Evolutionary conservation across 768 basidiomycete genomes (phyloP).

Genomic region (Boletellus ananas): DNA sequence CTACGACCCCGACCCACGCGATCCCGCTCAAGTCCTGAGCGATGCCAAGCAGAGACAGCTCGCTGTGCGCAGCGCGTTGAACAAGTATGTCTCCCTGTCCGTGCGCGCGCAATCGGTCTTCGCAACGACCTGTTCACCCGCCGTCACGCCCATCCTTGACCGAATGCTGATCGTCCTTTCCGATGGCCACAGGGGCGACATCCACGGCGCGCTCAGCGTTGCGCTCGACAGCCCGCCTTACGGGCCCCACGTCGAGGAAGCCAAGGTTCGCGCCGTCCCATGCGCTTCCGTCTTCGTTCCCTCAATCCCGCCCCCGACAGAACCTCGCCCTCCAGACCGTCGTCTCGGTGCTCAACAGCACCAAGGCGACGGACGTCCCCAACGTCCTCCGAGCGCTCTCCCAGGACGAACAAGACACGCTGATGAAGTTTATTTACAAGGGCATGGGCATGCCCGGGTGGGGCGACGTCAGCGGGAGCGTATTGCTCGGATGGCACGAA

Average conservation of each 20-base stretch:
- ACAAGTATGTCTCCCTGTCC: slow-evolving; percentile 50
- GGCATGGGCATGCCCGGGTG: slow-evolving; percentile 74
- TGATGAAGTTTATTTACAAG: slow-evolving; percentile 99
- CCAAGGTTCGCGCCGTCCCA: slow-evolving; percentile 56
- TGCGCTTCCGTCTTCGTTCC: slow-evolving; percentile 6
- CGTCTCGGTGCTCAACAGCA: slow-evolving; percentile 89
- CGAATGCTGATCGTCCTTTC: background rate
- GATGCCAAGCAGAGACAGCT: slow-evolving; percentile 75
- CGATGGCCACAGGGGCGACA: slow-evolving; percentile 60
- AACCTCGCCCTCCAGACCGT: slow-evolving; percentile 74
- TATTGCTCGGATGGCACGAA: slow-evolving; percentile 85
- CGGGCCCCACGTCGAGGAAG: slow-evolving; percentile 81
- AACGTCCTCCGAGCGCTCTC: slow-evolving; percentile 68
- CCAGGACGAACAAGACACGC: slow-evolving; percentile 75
- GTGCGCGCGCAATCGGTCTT: background rate
- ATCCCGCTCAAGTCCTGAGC: slow-evolving; percentile 64
- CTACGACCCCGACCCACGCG: slow-evolving; percentile 80
- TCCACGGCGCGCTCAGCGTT: slow-evolving; percentile 61
- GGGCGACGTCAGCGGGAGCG: slow-evolving; percentile 62
- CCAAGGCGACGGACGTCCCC: slow-evolving; percentile 84
- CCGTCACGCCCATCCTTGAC: too few relatives aligned
- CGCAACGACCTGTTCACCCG: too few relatives aligned
- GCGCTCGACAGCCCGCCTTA: slow-evolving; percentile 84
- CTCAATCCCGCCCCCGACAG: slow-evolving; percentile 36
- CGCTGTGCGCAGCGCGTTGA: slow-evolving; percentile 67